phyloP scores from a whole-genome alignment of 2,329 filamentous ascomycete genomes.

The Colletotrichum somersetense region DNA sequence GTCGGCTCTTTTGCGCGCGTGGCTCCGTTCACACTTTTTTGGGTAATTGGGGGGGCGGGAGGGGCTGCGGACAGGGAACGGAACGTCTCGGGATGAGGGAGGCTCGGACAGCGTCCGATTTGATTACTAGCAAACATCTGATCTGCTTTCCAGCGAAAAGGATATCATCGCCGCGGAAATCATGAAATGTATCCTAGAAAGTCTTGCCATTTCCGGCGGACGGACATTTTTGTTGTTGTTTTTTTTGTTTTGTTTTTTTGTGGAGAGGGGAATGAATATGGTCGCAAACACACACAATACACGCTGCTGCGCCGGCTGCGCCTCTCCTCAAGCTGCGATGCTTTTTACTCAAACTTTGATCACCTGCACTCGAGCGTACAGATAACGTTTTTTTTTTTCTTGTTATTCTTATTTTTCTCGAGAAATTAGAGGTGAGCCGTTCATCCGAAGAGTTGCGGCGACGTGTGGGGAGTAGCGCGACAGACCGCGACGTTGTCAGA shows the following conservation, averaged over 20 bases:
- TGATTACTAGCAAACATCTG: slow-evolving; percentile 29
- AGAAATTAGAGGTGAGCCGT: too few species aligned
- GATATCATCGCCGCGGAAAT: background rate
- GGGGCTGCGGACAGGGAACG: slow-evolving; percentile 1
- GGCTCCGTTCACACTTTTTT: background rate
- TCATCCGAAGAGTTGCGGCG: slow-evolving; percentile 14
- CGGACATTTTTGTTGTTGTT: background rate
- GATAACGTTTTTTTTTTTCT: background rate
- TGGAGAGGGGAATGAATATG: background rate
- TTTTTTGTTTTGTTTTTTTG: too few species aligned
- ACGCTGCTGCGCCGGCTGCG: slow-evolving; percentile 8
- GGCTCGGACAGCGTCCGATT: slow-evolving; percentile 40
- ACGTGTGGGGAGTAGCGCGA: background rate
- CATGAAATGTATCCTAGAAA: background rate
- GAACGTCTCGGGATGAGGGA: slow-evolving; percentile 28
- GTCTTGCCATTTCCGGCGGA: background rate
- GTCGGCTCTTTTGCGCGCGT: slow-evolving; percentile 11
- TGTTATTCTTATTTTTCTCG: too few species aligned
- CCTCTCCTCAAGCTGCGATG: background rate
- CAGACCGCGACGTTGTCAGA: too few species aligned
- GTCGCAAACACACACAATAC: slow-evolving; percentile 4
- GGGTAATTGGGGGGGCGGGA: slow-evolving; percentile 1
- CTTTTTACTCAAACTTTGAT: background rate
- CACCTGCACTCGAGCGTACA: background rate
- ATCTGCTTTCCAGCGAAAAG: background rate